Base-by-base conservation (phyloP, 2,329 filamentous ascomycete genomes). In the Bipolaris sorokiniana region DNA sequence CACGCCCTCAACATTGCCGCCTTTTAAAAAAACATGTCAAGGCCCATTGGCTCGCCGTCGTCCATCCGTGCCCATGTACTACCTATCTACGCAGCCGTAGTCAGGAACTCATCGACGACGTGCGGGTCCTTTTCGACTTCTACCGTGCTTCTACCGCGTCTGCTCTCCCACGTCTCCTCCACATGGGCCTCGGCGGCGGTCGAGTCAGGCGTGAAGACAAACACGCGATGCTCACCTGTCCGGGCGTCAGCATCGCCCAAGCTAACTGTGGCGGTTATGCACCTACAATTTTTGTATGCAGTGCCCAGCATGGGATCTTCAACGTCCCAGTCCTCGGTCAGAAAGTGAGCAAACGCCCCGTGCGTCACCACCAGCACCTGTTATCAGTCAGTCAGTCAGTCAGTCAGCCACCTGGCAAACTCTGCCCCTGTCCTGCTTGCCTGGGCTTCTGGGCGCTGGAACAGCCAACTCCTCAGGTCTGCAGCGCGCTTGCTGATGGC, bases 261-360 rank as follows among this genome's bases (percentile, higher is more conserved):
- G 23, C 16, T 10, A 54, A 34, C 20, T 16, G 23, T 23, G 16
- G 36, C 28, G 16, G 23, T 7, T n/a, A 33, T 23, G 3, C 15
- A 66, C 65, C 7, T 51, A 68, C 74, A 76, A 48, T 76, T 76
- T 10, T 64, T 52, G 56, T 70, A 76, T 22, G 72, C 69, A 11
- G 67, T 74, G 31, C 66, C 61, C 1, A 58, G 65, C 68, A 73
- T 70, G 1, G 70, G 67, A 45, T 74, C 66, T 11, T 57, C 63
- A 11, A 70, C 69, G 38, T 71, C 62, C 86, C 88, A 96, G 69
- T 96, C 92, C 64, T 92, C 86, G 0, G 91, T 95, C 61, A 97
- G 79, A 68, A 91, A 96, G 74, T 97, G 92, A 67, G 96, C 73
- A 66, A 93, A 90, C 1, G 90, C 90, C 1, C 92, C 92, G 68